Base-by-base conservation (phyloP, 2,329 filamentous ascomycete genomes). In the Diaporthe longicolla region DNA sequence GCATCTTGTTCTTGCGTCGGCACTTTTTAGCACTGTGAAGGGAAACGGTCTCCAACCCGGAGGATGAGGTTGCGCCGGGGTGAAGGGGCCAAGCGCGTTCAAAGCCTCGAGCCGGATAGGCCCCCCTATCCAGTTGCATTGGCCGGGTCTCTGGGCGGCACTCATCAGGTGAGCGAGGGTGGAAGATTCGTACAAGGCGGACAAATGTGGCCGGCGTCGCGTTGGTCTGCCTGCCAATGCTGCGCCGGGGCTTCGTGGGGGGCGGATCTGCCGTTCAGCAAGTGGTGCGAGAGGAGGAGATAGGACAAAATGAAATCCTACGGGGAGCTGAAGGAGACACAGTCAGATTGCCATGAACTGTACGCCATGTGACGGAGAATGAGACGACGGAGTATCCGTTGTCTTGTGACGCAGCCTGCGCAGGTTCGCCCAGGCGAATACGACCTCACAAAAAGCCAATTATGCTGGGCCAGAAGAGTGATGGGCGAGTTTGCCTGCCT, bases 351-450 rank as follows among this genome's bases (percentile, higher is more conserved):
- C 43, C 45, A 66, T 52, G 43, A 24, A 24, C 61, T 52, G 32
- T 66, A 66, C 32, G 61, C 61, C 43, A 66, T 35, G 61, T 66
- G 45, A 52, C 45, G 61, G 43, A 66, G 29, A 66, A 50, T 48
- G 45, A 52, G 61, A 66, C 61, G 61, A 52, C 45, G 61, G 61
- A 66, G 45, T 50, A 52, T 66, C 45, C 61, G 29, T 48, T 1
- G 29, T 50, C 29, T 50, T 37, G 45, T 66, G 61, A 66, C 61
- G 58, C 58, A 59, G 55, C 32, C 55, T 59, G 55, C 32, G 48
- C 26, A 50, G 43, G 26, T 50, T 35, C 35, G 43, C 61, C 61
- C 32, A 65, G 43, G 61, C 29, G 43, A 35, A 35, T 52, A 52
- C 61, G 21, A 66, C 45, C 61, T 35, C 43, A 13, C 24, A 26